phyloP scores from a whole-genome alignment of 2,329 filamentous ascomycete species.

The Triangularia verruculosa region DNA sequence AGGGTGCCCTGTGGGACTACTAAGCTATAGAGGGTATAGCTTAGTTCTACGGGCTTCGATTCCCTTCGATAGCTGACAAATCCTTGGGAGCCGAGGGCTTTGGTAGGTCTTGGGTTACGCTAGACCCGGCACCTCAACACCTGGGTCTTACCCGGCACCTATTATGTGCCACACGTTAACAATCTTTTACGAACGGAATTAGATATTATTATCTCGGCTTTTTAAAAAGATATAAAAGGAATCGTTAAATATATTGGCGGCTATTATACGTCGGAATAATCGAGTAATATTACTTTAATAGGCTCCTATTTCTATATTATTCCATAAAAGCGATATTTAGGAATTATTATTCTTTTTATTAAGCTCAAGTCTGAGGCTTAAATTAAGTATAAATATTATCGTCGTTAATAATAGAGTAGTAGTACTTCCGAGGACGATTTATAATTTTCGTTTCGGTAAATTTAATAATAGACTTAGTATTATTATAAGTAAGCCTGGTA shows the following conservation, averaged over 20 bases:
- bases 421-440: not conserved
- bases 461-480: not conserved
- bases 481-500: not conserved
- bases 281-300: not conserved
- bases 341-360: not conserved
- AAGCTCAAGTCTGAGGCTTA: not conserved
- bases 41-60: too few relatives aligned
- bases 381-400: not conserved
- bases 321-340: not conserved
- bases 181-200: not conserved
- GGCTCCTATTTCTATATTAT: not conserved
- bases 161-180: too few relatives aligned
- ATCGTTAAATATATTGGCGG: not conserved
- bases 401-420: not conserved
- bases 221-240: slow-evolving; percentile 2
- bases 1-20: too few relatives aligned
- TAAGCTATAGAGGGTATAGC: too few relatives aligned
- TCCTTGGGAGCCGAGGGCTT: too few relatives aligned
- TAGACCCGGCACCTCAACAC: too few relatives aligned
- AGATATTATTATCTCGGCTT: slow-evolving; percentile 8
- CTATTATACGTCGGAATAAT: not conserved
- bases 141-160: too few relatives aligned
- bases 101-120: too few relatives aligned
- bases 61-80: too few relatives aligned
- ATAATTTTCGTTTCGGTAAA: not conserved